Base-by-base conservation (phyloP, 2,329 filamentous ascomycete species). In the Trichoderma citrinoviride region DNA sequence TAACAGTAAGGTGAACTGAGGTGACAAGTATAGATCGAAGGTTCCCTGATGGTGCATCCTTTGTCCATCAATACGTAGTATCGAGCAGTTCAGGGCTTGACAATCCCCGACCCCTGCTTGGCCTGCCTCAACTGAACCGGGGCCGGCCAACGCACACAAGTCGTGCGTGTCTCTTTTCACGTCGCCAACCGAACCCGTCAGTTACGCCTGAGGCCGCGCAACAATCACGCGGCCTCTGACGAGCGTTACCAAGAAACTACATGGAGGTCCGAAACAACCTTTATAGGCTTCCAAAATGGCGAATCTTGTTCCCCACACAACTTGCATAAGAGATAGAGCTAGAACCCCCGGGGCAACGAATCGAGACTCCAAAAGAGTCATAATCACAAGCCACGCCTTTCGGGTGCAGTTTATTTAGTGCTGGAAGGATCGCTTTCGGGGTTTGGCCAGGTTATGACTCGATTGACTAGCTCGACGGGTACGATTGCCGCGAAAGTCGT, bases 191-290 rank as follows among this genome's bases (percentile, higher is more conserved):
- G 43, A 50, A 8, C 56, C 56, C 23, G 23, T 40, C 37, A 27
- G 46, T 50, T 60, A 50, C 33, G 46, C 56, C 46, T 19, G n/a
- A 23, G 47, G 57, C 57, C 57, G 37, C 57, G 57, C 47, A 61
- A 43, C 57, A 61, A 61, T 52, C 46, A 61, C 57, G 57, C 57
- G 57, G 56, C 57, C 37, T n/a, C 33, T 61, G 57, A 61, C 57
- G 57, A 53, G 41, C 23, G 14, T 23, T 40, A 10, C 8, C 21
- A 33, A n/a, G 47, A 61, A 33, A 52, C 33, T 43, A 61, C 50
- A 23, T 52, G n/a, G n/a, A n/a, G n/a, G n/a, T n/a, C n/a, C 44
- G 21, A 61, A 50, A 61, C 47, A 61, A 61, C 12, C 33, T 37
- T 37, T 12, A 37, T 5, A 61, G 43, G 57, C 27, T 40, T 47